Evolutionary conservation across 2,329 filamentous ascomycete genomes (phyloP).

Genomic region (Myrmaecium sp.): DNA sequence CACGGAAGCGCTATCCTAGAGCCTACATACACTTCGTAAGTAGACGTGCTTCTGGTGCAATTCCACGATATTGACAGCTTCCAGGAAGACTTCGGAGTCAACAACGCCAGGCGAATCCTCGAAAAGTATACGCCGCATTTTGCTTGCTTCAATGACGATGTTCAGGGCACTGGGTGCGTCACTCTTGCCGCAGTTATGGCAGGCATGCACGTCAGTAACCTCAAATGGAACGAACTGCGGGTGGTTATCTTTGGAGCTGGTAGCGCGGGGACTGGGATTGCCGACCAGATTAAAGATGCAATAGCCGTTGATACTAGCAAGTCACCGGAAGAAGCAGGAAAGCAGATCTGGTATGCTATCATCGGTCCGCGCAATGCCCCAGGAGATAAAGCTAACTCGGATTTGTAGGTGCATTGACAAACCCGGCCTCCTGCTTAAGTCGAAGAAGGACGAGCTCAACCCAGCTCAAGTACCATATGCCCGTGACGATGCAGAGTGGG

Average conservation of each 20-base stretch:
- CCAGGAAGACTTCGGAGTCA: slow-evolving; percentile 62
- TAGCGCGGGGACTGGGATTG: slow-evolving; percentile 70
- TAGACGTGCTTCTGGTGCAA: background rate
- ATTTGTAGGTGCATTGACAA: slow-evolving; percentile 58
- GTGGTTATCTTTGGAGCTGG: slow-evolving; percentile 68
- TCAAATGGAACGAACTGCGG: slow-evolving; percentile 50
- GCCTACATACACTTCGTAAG: slow-evolving; percentile 65
- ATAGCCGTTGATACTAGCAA: slow-evolving; percentile 53
- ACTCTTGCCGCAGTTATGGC: slow-evolving; percentile 71
- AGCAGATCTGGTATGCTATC: slow-evolving; percentile 53
- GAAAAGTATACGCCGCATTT: slow-evolving; percentile 58
- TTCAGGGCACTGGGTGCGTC: slow-evolving; percentile 78
- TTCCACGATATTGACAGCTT: background rate
- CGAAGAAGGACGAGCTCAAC: slow-evolving; percentile 43
- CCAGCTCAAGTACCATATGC: slow-evolving; percentile 51
- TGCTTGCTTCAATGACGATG: slow-evolving; percentile 80
- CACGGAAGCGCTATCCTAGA: slow-evolving; percentile 53
- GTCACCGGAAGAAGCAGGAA: slow-evolving; percentile 54
- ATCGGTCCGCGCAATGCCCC: background rate
- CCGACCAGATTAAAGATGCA: slow-evolving; percentile 67
- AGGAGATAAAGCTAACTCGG: slow-evolving; percentile 8
- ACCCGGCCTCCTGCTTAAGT: slow-evolving; percentile 54
- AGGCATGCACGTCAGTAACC: slow-evolving; percentile 49
- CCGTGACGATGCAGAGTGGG: slow-evolving; percentile 47
- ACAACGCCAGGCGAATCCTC: slow-evolving; percentile 58